Evolutionary conservation across 2,329 filamentous ascomycete species (phyloP), one percentile per base, ranked within the genome.

Genomic region (Atkinsonella texensis): DNA sequence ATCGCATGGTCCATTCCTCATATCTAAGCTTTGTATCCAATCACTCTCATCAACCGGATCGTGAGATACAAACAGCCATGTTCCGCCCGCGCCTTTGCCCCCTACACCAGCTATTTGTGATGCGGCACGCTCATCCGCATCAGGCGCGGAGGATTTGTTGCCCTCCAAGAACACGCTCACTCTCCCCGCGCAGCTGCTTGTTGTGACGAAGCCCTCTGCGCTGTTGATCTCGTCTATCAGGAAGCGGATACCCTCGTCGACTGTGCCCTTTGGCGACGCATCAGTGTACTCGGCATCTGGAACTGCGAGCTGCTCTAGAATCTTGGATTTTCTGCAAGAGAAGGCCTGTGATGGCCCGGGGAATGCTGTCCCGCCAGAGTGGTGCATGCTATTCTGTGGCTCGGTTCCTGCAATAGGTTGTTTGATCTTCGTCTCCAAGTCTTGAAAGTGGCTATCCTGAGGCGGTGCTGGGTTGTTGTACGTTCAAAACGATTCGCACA

Each of bases 81-180:
- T 75, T 10, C 90, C 86, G 10, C 84, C 89, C 8, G 83, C 86
- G 10, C 90, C 90, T 65, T 96, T 96, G 1, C 89, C 90, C 0
- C 89, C 89, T 1, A 84, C 76, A 3, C 81, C 80, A 9, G 83
- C 83, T 38, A 73, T 60, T 57, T 68, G 64, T 46, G 57, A 50
- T 9, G 42, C 33, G 12, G 38, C 33, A 20, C 59, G 55, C 8
- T 53, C 57, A 9, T 54, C 57, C 5, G 50, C 51, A 3, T 54
- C 56, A 13, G 48, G 40, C 23, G 57, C 57, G 28, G 28, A 28
- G 28, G 28, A 28, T 58, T 80, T 85, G 44, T 71, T 72, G 1
- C 90, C 90, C 69, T 96, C 91, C 1, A 94, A 72, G 62, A 94
- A 97, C 4, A 96, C 86, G 57, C 86, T 90, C 46, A 94, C 79